These are phyloP conservation scores for Chlorella sp. DNA, from an alignment of 139 green algal genomes.

Conservation along the genomic window DNA sequence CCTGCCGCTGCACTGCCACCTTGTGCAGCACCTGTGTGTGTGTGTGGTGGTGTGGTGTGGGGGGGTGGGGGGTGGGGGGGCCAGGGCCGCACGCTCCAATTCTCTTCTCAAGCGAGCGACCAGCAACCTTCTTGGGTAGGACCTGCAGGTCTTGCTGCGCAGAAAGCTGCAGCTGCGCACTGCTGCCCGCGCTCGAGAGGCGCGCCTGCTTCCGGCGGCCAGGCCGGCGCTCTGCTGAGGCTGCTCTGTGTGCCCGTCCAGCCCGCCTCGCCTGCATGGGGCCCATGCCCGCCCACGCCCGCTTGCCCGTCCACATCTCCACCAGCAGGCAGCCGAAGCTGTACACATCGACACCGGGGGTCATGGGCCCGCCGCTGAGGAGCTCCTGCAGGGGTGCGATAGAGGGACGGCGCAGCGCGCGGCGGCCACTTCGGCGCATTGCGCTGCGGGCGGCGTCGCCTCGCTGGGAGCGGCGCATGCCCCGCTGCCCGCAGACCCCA, in stretches of 20 bases:
- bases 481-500: neutral
- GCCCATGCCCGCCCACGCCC: conserved; percentile 10
- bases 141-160: too few species aligned
- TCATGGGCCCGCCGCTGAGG: too few species aligned
- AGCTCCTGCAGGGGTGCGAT: neutral
- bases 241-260: neutral
- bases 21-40: too few species aligned
- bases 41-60: neutral
- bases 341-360: neutral
- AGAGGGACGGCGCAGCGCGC: neutral
- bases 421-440: neutral
- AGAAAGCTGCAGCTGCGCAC: too few species aligned
- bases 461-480: too few species aligned
- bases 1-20: too few species aligned
- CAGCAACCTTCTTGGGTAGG: too few species aligned
- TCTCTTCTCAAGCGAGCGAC: too few species aligned
- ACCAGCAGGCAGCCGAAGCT: neutral
- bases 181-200: too few species aligned
- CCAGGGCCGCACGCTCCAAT: neutral
- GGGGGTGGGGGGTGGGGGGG: neutral
- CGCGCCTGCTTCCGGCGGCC: neutral
- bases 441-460: too few species aligned
- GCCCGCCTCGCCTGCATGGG: neutral
- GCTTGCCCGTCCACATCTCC: conserved; percentile 16
- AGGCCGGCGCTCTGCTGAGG: neutral